A percentile compares a stretch with the other conserved stretches of the same genome.
phyloP scores from a whole-genome alignment of 441 rosid genomes.

The Pelargonium exstipulatum region DNA sequence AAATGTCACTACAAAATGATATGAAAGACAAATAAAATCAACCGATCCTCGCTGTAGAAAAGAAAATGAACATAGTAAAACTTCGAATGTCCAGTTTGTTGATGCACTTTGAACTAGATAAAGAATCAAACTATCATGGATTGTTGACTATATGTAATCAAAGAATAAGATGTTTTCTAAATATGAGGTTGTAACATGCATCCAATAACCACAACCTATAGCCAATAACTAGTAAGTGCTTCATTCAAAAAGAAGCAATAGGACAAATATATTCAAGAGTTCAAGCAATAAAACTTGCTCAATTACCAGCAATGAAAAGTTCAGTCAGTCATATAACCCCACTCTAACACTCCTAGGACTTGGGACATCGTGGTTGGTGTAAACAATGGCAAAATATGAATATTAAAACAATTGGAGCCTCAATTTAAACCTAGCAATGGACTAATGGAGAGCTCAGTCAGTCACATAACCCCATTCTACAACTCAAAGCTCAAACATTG shows the following conservation, averaged over 20 bases:
- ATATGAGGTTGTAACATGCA: background rate
- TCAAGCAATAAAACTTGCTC: background rate
- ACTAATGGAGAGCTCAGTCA: no score
- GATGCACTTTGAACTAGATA: background rate
- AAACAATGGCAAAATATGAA: no score
- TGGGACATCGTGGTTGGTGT: no score
- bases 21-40: background rate
- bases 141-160: background rate
- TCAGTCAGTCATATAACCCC: no score
- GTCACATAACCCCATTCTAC: no score
- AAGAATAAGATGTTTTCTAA: background rate
- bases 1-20: constrained; percentile 3
- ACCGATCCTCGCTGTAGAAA: background rate
- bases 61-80: background rate
- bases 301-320: no score
- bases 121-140: background rate
- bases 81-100: background rate
- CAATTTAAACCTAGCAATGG: no score
- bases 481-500: no score
- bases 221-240: background rate
- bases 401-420: no score
- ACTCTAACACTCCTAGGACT: no score
- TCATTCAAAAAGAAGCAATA: background rate
- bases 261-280: background rate
- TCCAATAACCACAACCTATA: background rate